Evolutionary conservation across 345 rosid genomes (phyloP).

Genomic region (Iberis pinnata): DNA sequence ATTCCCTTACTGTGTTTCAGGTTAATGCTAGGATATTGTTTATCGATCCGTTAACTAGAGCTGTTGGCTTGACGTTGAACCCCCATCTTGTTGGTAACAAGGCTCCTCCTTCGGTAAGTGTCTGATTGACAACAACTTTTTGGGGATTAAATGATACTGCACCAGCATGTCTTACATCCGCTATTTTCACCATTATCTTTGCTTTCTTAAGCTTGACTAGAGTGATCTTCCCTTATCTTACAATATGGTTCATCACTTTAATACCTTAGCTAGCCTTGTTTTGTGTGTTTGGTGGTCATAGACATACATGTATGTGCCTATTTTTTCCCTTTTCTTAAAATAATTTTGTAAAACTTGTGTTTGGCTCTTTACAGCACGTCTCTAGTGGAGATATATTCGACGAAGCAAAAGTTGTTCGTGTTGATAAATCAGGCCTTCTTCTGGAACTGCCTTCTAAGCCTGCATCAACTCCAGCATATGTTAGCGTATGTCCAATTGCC

Average conservation of each 20-base stretch:
- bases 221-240: slow-evolving; percentile 6
- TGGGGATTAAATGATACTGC: too few relatives aligned
- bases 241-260: slow-evolving; percentile 2
- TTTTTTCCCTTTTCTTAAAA: neutral
- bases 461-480: slow-evolving; percentile 61
- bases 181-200: slow-evolving; percentile 1
- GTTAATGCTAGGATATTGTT: slow-evolving; percentile 87
- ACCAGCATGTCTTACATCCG: neutral
- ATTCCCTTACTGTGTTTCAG: slow-evolving; percentile 35
- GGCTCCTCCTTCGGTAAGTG: slow-evolving; percentile 72
- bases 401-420: slow-evolving; percentile 70
- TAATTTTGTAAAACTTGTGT: slow-evolving; percentile 5
- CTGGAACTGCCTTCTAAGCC: slow-evolving; percentile 79
- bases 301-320: slow-evolving; percentile 4
- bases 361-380: slow-evolving; percentile 51
- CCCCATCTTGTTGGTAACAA: slow-evolving; percentile 68
- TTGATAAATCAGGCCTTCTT: slow-evolving; percentile 79
- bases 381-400: slow-evolving; percentile 74
- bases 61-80: slow-evolving; percentile 89
- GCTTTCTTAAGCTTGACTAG: neutral
- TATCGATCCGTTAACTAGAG: slow-evolving; percentile 87
- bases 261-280: slow-evolving; percentile 12
- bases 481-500: slow-evolving; percentile 49
- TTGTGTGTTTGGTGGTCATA: slow-evolving; percentile 5
- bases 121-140: too few relatives aligned